Percentiles rank a stretch among this genome's conserved stretches.
Evolutionary conservation across 768 basidiomycete species (phyloP).

Genomic region (Myochromella boudieri): DNA sequence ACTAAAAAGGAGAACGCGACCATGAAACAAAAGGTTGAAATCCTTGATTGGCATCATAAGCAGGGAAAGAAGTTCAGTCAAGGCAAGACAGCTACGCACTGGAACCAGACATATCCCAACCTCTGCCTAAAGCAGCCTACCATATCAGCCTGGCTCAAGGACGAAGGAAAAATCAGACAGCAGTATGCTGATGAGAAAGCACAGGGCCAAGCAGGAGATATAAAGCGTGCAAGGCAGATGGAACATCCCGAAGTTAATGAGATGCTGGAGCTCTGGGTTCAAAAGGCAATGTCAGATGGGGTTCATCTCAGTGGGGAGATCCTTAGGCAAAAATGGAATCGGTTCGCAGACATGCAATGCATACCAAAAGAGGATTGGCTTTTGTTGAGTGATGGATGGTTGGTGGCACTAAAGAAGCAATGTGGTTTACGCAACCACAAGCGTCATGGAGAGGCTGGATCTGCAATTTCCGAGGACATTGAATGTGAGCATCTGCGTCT

Average conservation of each 20-base stretch:
- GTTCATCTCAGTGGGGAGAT: conserved; percentile 35
- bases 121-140: conserved; percentile 7
- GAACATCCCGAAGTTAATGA: conserved; percentile 9
- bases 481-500: conserved; percentile 24
- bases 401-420: conserved; percentile 23
- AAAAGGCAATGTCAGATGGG: conserved; percentile 25
- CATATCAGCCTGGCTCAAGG: conserved; percentile 7
- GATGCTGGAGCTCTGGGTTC: conserved; percentile 13
- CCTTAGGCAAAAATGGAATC: conserved; percentile 30
- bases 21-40: conserved; percentile 23
- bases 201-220: not conserved
- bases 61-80: conserved; percentile 3
- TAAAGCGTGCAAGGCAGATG: conserved; percentile 6
- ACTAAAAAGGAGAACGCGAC: conserved; percentile 22
- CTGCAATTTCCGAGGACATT: conserved; percentile 19
- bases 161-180: not conserved
- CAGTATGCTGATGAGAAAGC: not conserved
- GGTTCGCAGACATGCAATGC: conserved; percentile 30
- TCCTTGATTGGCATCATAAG: conserved; percentile 16
- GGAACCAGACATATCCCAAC: conserved; percentile 5
- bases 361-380: conserved; percentile 32
- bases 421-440: conserved; percentile 25
- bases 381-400: conserved; percentile 34
- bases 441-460: conserved; percentile 34
- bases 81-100: not conserved